Conservation (phyloP, 1,284 basidiomycete genomes). For the Xanthoconium separans region DNA sequence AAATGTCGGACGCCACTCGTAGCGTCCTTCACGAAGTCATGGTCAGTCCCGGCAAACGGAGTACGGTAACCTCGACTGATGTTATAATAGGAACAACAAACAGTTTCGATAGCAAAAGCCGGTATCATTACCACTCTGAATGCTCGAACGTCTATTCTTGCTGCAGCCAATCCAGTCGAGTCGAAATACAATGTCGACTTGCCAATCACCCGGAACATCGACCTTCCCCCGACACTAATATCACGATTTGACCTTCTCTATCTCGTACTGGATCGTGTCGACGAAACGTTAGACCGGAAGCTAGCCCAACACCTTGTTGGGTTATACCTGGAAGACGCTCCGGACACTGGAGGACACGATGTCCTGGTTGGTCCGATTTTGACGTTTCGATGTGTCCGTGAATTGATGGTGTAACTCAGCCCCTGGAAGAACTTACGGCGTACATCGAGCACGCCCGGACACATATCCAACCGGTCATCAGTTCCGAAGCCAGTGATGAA, state of each 20-base stretch:
- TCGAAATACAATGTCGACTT: constrained; percentile 92
- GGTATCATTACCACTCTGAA: constrained; percentile 99
- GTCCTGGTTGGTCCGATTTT: constrained; percentile 61
- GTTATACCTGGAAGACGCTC: constrained; percentile 91
- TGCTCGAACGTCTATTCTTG: constrained; percentile 94
- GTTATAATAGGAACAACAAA: constrained; percentile 87
- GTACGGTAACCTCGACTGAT: constrained; percentile 4
- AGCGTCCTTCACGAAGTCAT: constrained; percentile 99
- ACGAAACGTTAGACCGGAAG: constrained; percentile 86
- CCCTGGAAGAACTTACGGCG: constrained; percentile 85
- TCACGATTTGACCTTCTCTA: constrained; percentile 99
- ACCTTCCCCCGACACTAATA: constrained; percentile 96
- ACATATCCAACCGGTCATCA: constrained; percentile 88
- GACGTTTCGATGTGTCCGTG: not conserved
- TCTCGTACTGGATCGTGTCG: constrained; percentile 92
- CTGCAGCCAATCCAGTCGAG: constrained; percentile 96
- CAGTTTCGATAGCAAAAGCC: constrained; percentile 98
- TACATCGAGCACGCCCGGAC: constrained; percentile 94
- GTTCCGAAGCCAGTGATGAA: constrained; percentile 81
- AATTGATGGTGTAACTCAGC: constrained; percentile 44
- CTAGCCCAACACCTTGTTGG: constrained; percentile 93
- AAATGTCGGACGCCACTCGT: constrained; percentile 96
- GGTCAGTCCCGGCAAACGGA: constrained; percentile 48
- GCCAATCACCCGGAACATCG: constrained; percentile 86
- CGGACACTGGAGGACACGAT: constrained; percentile 60